Conservation (phyloP, 306 rosid genomes). For the Acmispon strigosus region DNA sequence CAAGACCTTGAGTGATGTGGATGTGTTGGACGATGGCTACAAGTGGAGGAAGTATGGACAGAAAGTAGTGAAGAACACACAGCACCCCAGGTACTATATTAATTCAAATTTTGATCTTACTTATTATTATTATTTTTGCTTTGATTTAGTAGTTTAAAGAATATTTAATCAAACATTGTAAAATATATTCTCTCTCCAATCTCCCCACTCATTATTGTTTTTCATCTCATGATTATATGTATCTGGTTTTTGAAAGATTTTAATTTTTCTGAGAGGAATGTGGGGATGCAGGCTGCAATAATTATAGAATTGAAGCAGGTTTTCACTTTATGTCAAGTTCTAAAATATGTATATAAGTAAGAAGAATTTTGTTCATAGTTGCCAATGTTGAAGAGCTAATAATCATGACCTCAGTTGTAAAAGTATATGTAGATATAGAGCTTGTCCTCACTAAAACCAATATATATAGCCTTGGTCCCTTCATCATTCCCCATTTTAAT, state of each 20-base stretch:
- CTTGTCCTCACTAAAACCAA: no score
- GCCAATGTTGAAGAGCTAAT: not conserved
- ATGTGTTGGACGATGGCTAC: slow-evolving; percentile 98
- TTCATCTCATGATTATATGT: slow-evolving; percentile 23
- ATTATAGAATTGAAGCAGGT: slow-evolving; percentile 8
- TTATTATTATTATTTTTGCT: not conserved
- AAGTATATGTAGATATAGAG: no score
- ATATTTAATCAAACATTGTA: not conserved
- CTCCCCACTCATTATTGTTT: slow-evolving; percentile 25
- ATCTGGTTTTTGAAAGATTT: slow-evolving; percentile 12
- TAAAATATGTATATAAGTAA: not conserved
- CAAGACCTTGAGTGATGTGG: slow-evolving; percentile 95
- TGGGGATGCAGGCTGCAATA: slow-evolving; percentile 14
- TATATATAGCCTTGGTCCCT: no score
- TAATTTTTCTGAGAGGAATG: slow-evolving; percentile 13
- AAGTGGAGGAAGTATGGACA: slow-evolving; percentile 99
- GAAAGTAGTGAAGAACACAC: slow-evolving; percentile 98
- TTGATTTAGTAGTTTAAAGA: slow-evolving; percentile 17
- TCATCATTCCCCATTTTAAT: no score
- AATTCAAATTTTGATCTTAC: not conserved
- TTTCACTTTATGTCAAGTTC: slow-evolving; percentile 9
- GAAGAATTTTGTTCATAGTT: slow-evolving; percentile 6
- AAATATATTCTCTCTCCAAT: slow-evolving; percentile 20
- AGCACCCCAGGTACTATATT: slow-evolving; percentile 81
- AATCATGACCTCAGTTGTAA: not conserved